Evolutionary conservation across 805 yeast genomes (phyloP).

Genomic region (Suhomyces sp.): DNA sequence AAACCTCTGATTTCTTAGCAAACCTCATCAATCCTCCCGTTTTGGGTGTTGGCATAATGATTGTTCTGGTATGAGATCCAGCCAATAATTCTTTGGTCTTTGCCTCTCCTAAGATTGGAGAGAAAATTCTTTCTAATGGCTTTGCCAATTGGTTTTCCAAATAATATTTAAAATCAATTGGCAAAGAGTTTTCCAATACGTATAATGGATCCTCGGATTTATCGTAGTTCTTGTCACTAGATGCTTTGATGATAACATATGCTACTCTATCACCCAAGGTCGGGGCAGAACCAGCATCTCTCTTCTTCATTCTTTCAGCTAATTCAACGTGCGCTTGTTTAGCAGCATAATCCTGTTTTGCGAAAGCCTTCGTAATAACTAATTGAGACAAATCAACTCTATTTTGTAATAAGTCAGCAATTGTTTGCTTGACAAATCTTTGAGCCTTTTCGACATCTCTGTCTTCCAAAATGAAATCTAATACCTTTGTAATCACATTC

Average conservation of each 20-base stretch:
- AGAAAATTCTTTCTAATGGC: slow-evolving; percentile 90
- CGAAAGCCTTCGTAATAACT: slow-evolving; percentile 89
- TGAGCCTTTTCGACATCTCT: slow-evolving; percentile 86
- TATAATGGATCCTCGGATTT: slow-evolving; percentile 96
- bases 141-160: slow-evolving; percentile 89
- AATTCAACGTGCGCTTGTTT: slow-evolving; percentile 97
- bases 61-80: slow-evolving; percentile 82
- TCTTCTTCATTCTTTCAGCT: slow-evolving; percentile 91
- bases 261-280: slow-evolving; percentile 97
- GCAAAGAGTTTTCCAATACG: slow-evolving; percentile 87
- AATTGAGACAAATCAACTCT: slow-evolving; percentile 88
- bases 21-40: slow-evolving; percentile 89
- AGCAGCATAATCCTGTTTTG: slow-evolving; percentile 87
- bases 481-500: slow-evolving; percentile 87
- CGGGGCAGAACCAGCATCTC: slow-evolving; percentile 98
- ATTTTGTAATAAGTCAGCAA: slow-evolving; percentile 87
- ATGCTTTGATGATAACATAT: slow-evolving; percentile 78
- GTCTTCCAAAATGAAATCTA: slow-evolving; percentile 81
- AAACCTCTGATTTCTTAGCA: slow-evolving; percentile 83
- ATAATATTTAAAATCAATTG: slow-evolving; percentile 93
- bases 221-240: slow-evolving; percentile 86
- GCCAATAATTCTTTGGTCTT: slow-evolving; percentile 76
- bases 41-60: slow-evolving; percentile 69
- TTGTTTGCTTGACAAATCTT: slow-evolving; percentile 78
- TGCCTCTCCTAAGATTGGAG: slow-evolving; percentile 88